A percentile compares a stretch with the other conserved stretches of the same genome.
Evolutionary conservation across 768 basidiomycete species (phyloP).

Genomic region (Collybia mongolica): DNA sequence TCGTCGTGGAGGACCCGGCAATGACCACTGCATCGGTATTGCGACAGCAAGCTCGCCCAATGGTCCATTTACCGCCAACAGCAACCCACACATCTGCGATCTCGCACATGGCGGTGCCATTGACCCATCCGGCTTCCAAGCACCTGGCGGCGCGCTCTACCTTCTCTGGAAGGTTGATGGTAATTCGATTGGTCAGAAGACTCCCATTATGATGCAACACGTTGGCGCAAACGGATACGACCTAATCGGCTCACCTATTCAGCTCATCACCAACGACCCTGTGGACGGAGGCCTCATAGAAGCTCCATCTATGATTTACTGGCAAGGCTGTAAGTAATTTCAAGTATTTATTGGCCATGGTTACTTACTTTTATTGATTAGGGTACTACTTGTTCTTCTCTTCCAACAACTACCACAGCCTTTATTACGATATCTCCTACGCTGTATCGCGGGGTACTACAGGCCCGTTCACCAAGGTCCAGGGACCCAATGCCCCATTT

Average conservation of each 20-base stretch:
- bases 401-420: constrained; percentile 5
- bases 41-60: constrained; percentile 1
- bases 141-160: constrained; percentile 3
- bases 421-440: constrained; percentile 2
- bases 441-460: background rate
- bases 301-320: constrained; percentile 4
- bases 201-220: constrained; percentile 4
- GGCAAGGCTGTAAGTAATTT: constrained; percentile 1
- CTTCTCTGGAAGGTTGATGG: constrained; percentile 6
- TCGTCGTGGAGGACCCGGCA: background rate
- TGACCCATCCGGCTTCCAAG: constrained; percentile 2
- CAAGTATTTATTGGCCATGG: background rate
- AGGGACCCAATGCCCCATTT: constrained; percentile 2
- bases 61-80: constrained; percentile 1
- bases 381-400: constrained; percentile 6
- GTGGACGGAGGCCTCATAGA: constrained; percentile 3
- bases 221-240: constrained; percentile 4
- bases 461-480: constrained; percentile 3
- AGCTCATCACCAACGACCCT: constrained; percentile 3
- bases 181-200: constrained; percentile 3
- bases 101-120: constrained; percentile 1
- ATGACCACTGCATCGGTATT: constrained; percentile 5
- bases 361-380: background rate
- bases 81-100: background rate
- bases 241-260: background rate